phyloP scores from a whole-genome alignment of 306 rosid genomes.

The Arachis stenosperma region DNA sequence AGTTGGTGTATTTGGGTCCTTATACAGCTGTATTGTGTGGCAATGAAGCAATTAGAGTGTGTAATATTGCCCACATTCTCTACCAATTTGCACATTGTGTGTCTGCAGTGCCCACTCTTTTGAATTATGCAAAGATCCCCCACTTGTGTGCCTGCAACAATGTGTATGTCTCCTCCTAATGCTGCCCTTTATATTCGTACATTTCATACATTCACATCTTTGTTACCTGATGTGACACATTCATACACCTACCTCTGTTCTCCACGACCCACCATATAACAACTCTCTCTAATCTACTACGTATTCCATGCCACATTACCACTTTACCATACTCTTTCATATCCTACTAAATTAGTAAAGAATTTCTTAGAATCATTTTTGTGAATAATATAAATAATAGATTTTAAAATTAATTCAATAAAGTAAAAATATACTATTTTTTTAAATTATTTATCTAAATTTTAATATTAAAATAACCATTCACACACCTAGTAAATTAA shows the following conservation, averaged over 20 bases:
- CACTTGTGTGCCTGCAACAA: conserved; percentile 43
- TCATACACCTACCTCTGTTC: conserved; percentile 19
- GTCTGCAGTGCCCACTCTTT: conserved; percentile 47
- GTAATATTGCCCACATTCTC: conserved; percentile 55
- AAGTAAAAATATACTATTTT: too few relatives aligned
- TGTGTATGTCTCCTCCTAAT: conserved; percentile 37
- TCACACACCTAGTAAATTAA: too few relatives aligned
- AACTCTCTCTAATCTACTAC: too few relatives aligned
- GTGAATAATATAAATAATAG: too few relatives aligned
- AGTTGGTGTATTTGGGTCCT: conserved; percentile 50
- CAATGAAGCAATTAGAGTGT: conserved; percentile 39
- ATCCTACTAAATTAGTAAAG: too few relatives aligned
- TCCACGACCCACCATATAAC: too few relatives aligned
- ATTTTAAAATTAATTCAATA: too few relatives aligned
- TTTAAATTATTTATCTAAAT: too few relatives aligned
- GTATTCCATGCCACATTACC: too few relatives aligned
- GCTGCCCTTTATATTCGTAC: conserved; percentile 15
- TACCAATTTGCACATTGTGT: conserved; percentile 56
- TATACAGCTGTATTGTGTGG: conserved; percentile 66
- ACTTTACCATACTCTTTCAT: too few relatives aligned
- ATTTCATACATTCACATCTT: conserved; percentile 28
- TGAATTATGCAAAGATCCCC: conserved; percentile 62
- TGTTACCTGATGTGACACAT: conserved; percentile 40
- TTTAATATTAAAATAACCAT: too few relatives aligned
- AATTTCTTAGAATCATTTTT: too few relatives aligned